A percentile compares a stretch with the other conserved stretches of the same genome.
Conservation (phyloP, 2,329 filamentous ascomycete species). For the Lasiodiplodia hormozganensis region DNA sequence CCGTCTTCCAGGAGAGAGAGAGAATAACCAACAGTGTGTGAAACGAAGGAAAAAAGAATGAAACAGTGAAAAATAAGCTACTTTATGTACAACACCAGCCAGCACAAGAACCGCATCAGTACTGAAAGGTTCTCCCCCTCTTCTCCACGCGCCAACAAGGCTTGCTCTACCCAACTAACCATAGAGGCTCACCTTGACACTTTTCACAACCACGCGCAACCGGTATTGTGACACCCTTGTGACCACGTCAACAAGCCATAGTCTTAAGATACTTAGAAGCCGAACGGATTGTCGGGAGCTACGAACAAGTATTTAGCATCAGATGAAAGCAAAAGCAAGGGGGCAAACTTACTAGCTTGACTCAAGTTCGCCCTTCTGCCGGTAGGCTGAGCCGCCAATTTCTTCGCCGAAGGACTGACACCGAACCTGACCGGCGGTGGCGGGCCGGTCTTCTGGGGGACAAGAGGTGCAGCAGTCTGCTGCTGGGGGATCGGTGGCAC, state of each 20-base stretch:
- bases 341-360: slow-evolving; percentile 84
- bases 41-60: not conserved
- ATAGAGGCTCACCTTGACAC: not conserved
- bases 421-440: slow-evolving; percentile 90
- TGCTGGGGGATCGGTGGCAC: slow-evolving; percentile 65
- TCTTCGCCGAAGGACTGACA: slow-evolving; percentile 73
- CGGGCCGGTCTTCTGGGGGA: slow-evolving; percentile 83
- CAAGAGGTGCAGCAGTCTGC: slow-evolving; percentile 66
- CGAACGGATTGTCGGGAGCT: slow-evolving; percentile 76
- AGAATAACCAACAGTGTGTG: not conserved
- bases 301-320: not conserved
- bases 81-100: slow-evolving; percentile 3
- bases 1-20: not conserved
- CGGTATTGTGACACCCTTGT: not conserved
- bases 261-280: slow-evolving; percentile 58
- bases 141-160: not conserved
- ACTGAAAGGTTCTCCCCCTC: not conserved
- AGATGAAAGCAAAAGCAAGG: slow-evolving; percentile 15
- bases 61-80: slow-evolving; percentile 1
- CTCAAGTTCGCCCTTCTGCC: slow-evolving; percentile 88
- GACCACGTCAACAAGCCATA: not conserved
- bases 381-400: slow-evolving; percentile 83
- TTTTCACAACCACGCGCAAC: not conserved
- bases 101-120: not conserved
- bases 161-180: too few relatives aligned